Base-by-base conservation (phyloP, 2,329 filamentous ascomycete genomes). In the Talaromyces sp. region DNA sequence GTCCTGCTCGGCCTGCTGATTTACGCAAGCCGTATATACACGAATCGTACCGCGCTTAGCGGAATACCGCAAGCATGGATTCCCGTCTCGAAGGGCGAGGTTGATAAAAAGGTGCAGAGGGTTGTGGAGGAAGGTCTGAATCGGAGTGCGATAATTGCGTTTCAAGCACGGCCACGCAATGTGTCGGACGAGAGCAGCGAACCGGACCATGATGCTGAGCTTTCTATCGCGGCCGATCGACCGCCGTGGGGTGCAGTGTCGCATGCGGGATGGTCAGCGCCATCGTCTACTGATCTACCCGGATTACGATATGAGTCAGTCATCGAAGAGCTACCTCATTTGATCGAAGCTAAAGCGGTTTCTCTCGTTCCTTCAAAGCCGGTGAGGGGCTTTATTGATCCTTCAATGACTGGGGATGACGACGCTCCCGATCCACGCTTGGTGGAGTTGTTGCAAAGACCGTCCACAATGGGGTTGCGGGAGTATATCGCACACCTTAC, bases 301-400 rank as follows among this genome's bases (percentile, higher is more conserved):
- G 87, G 92, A 72, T 79, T 98, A n/a, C 88, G 96, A 68, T 98
- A 96, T 76, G 85, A 84, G 70, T 87, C 88, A 1, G 92, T 99
- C 27, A 83, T 97, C 19, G 84, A 85, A 43, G 94, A 98, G 77
- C 83, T 99, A 27, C 92, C 93, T 1, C 90, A 96, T 73, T 83
- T 98, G 33, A 91, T 98, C 68, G 94, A 98, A 80, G 94, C 92
- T 10, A 94, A 94, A 76, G 94, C 93, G 0, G 87, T 97, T n/a
- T 93, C 91, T 0, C 84, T 97, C 43, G 92, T 90, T 0, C 92
- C 89, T 35, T 81, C 82, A 0, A 82, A 84, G 68, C 82, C 83
- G 3, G 68, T 80, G 75, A 41, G 76, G 45, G 41, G 39, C 19
- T 63, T 62, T 57, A 57, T 58, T 72, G 39, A 80, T 79, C 19